These are phyloP conservation scores for Schrenkiella parvula DNA, from an alignment of 345 rosid genomes.

Conservation along the genomic window DNA sequence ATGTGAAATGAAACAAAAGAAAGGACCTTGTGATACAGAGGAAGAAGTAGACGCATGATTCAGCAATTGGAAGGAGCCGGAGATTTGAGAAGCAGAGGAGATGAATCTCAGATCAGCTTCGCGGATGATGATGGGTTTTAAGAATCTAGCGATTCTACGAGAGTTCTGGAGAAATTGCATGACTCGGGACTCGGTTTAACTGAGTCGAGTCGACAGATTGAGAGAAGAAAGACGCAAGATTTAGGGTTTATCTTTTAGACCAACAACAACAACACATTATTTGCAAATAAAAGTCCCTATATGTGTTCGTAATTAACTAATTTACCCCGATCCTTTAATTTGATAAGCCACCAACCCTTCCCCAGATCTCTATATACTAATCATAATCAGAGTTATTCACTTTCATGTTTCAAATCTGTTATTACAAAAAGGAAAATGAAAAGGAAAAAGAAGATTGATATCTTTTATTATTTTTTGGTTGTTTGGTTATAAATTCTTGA, in stretches of 20 bases:
- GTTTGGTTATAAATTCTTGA: too few relatives aligned
- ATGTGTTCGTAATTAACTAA: background rate
- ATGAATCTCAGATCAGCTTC: constrained; percentile 27
- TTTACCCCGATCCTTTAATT: background rate
- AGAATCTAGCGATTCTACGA: constrained; percentile 38
- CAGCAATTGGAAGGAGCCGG: constrained; percentile 26
- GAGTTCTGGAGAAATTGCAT: constrained; percentile 47
- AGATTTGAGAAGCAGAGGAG: constrained; percentile 29
- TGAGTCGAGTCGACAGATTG: constrained; percentile 2
- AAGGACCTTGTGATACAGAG: constrained; percentile 32
- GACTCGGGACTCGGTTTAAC: background rate
- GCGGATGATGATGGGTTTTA: constrained; percentile 28
- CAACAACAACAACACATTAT: background rate
- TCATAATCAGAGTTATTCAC: too few relatives aligned
- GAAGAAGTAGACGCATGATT: constrained; percentile 9
- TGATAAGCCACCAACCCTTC: background rate
- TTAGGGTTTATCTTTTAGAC: constrained; percentile 23
- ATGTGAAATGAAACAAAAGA: background rate
- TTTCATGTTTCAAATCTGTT: too few relatives aligned
- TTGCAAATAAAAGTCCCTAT: background rate
- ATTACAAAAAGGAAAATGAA: too few relatives aligned
- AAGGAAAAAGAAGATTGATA: too few relatives aligned
- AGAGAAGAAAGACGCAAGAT: background rate
- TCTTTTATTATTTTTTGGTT: too few relatives aligned
- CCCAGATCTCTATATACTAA: too few relatives aligned